Base-by-base conservation (phyloP, 306 rosid genomes). In the Geum urbanum region DNA sequence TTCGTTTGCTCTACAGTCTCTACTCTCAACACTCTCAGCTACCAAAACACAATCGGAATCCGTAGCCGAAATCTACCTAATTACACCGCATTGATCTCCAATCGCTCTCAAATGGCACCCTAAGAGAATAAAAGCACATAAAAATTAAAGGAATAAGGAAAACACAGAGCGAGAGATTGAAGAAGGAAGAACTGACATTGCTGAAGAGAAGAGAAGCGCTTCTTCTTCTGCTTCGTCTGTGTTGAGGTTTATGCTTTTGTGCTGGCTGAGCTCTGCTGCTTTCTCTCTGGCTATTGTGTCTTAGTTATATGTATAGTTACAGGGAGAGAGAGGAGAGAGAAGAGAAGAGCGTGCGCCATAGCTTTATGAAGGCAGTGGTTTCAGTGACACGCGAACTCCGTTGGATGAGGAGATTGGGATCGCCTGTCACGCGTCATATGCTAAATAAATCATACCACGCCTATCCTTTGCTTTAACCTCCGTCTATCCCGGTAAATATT, bases 371-470 rank as follows among this genome's bases (percentile, higher is more conserved):
- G 67, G 62, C 82, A 71, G 84, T 63, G 80, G 80, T 75, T 85
- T 77, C 86, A 84, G 76, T 69, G 78, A 84, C 96, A 91, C 97
- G 96, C 96, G 81, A 85, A 83, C 74, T 81, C 81, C 83, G 85
- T 82, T 83, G 72, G 63, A 58, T 43, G 59, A 68, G 72, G 69
- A 54, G 72, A 74, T 73, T 68, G 72, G 74, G 74, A 85, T 88
- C 92, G 70, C 15, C 82, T 85, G 84, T 83, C 74, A 77, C 85
- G 89, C 82, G 84, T 82, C 78, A 2, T 44, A 69, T 27, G 71
- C 53, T 63, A 53, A 54, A 57, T 19, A 62, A 27, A 64, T 53
- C 66, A 58, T 53, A 0, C 1, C 61, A 27, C 15, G 10, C 18
- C 37, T 10, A 27, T 27, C 32, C 32, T 27, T n/a, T n/a, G n/a